Evolutionary conservation across 805 yeast species (phyloP).

Genomic region (Yamadazyma nakazawae): DNA sequence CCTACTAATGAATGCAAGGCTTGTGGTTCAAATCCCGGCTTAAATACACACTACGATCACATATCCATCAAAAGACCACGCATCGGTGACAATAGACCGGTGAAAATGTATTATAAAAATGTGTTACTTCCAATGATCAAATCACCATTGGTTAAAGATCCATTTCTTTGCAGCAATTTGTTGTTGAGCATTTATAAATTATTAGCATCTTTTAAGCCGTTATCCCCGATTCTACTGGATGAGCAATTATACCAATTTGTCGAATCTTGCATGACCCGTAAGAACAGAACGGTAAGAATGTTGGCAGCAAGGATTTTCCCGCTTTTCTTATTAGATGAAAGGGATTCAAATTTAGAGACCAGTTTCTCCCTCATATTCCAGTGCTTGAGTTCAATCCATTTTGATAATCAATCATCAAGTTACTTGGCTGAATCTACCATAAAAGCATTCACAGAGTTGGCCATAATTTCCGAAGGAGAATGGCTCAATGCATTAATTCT

Average conservation of each 20-base stretch:
- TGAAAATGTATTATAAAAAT: slow-evolving; percentile 22
- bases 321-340: slow-evolving; percentile 39
- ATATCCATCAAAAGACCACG: slow-evolving; percentile 3
- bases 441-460: slow-evolving; percentile 61
- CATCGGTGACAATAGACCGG: slow-evolving; percentile 21
- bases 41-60: background rate
- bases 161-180: slow-evolving; percentile 38
- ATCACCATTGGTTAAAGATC: slow-evolving; percentile 11
- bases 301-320: slow-evolving; percentile 54
- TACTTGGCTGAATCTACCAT: slow-evolving; percentile 58
- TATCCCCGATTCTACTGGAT: slow-evolving; percentile 20
- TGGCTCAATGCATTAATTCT: slow-evolving; percentile 62
- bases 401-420: slow-evolving; percentile 20
- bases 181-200: slow-evolving; percentile 48
- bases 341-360: slow-evolving; percentile 35
- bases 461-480: slow-evolving; percentile 62
- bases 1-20: slow-evolving; percentile 28
- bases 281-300: slow-evolving; percentile 54
- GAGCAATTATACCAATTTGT: slow-evolving; percentile 31
- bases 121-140: slow-evolving; percentile 15
- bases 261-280: slow-evolving; percentile 33
- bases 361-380: slow-evolving; percentile 44
- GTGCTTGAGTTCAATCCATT: slow-evolving; percentile 37
- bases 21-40: slow-evolving; percentile 22
- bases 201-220: slow-evolving; percentile 53